A percentile compares a stretch with the other conserved stretches of the same genome.
These are phyloP conservation scores for Geotrichum citri-aurantii DNA, from an alignment of 1,139 yeast genomes.

Conservation along the genomic window DNA sequence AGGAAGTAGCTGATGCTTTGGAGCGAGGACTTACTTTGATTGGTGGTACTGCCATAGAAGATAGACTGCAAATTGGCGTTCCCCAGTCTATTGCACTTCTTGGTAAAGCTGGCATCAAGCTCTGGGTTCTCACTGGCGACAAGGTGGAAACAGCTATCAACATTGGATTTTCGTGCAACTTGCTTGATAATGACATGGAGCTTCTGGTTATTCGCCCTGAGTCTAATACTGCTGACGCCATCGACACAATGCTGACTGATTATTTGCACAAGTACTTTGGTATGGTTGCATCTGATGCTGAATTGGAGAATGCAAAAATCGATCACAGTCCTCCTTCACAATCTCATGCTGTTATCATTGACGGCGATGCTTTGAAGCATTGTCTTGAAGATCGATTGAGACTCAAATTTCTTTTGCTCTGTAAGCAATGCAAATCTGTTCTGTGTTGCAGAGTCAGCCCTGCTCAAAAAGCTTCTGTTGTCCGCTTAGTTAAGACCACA, in stretches of 20 bases:
- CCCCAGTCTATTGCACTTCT: conserved; percentile 83
- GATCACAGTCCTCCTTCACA: conserved; percentile 77
- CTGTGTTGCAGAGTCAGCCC: conserved; percentile 96
- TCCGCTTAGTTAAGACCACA: conserved; percentile 73
- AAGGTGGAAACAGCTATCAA: conserved; percentile 95
- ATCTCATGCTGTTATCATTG: conserved; percentile 75
- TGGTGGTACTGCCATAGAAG: conserved; percentile 97
- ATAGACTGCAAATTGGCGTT: conserved; percentile 87
- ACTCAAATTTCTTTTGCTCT: conserved; percentile 68
- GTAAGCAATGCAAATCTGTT: conserved; percentile 94
- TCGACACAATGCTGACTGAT: conserved; percentile 50
- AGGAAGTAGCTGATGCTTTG: conserved; percentile 66
- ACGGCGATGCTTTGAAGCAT: conserved; percentile 80
- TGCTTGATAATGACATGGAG: conserved; percentile 79
- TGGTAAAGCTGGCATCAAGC: conserved; percentile 82
- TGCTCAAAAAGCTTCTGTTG: conserved; percentile 93
- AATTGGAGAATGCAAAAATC: conserved; percentile 52
- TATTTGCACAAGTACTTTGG: conserved; percentile 57
- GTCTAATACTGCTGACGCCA: conserved; percentile 37
- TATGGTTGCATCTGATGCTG: conserved; percentile 55
- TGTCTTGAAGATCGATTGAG: conserved; percentile 51
- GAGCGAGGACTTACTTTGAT: conserved; percentile 64
- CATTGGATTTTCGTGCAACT: conserved; percentile 90
- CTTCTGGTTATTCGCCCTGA: conserved; percentile 57
- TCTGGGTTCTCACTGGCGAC: conserved; percentile 96